Evolutionary conservation across 169 alveolate species (phyloP), one percentile per base, ranked within the genome.

Genomic region (Cryptosporidium bovis): DNA sequence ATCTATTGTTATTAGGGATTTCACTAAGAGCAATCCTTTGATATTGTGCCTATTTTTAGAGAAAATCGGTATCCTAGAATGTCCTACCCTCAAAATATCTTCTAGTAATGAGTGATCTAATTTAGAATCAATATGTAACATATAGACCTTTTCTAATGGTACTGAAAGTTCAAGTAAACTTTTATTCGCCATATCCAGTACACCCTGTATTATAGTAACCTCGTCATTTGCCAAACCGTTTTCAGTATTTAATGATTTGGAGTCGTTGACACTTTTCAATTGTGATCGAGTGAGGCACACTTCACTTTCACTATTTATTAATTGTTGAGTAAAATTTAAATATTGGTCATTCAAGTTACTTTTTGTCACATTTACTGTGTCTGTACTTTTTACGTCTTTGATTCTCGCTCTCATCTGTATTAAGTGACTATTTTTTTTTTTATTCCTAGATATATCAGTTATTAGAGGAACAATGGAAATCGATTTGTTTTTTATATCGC

Each of bases 41-140:
- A 96, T 91, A 71, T 93, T 83, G 29, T 92, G 93, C 71, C 84
- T 71, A 33, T 83, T 51, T 4, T 91, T 93, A 16, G 93, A 64
- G 71, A 90, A 94, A 16, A 96, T 90, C 5, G 98, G 98, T 20
- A 96, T 92, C 36, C 96, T 82, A 34, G 96, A 91, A 84, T 66
- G 96, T 36, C 98, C 98, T 65, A 91, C 87, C 12, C 77, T 34
- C 55, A 92, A 65, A 8, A 95, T 89, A 53, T 93, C 92, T 33
- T 84, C 90, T 46, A 91, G 40, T 3, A 84, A 55, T 13, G 85
- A 91, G 51, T 82, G 82, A 62, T 77, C 87, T 65, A 94, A 66
- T 1, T 87, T 27, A 15, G 87, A 71, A 33, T 92, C 92, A 7
- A 84, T 56, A 27, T 82, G 92, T 16, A 95, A 84, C 96, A 92